Percentiles rank a stretch among this genome's conserved stretches.
Conservation (phyloP, 2,329 filamentous ascomycete genomes). For the Microsporum ferrugineum region DNA sequence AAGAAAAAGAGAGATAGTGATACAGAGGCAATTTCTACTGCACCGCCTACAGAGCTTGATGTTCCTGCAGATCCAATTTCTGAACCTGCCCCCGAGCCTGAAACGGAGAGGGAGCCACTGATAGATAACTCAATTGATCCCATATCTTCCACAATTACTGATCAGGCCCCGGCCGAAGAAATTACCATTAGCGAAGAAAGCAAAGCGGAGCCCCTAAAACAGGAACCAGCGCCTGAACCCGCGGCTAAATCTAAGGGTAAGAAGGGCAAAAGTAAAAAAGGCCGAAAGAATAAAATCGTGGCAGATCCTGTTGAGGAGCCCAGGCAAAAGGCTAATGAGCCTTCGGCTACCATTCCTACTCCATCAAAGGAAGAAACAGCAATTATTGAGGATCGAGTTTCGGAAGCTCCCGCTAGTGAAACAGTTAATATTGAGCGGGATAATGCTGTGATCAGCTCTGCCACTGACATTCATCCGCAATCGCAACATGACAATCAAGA, state of each 20-base stretch:
- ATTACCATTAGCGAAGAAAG: not conserved
- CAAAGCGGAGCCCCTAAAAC: not conserved
- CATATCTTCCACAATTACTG: not conserved
- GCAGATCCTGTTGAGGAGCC: not conserved
- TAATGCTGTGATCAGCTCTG: not conserved
- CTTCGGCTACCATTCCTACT: not conserved
- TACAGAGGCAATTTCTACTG: not conserved
- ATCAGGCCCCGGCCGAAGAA: not conserved
- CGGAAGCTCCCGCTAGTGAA: not conserved
- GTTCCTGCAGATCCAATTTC: not conserved
- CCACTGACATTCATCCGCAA: not conserved
- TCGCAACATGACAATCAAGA: not conserved
- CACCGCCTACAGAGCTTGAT: not conserved
- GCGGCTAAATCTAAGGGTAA: not conserved
- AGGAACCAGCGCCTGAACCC: not conserved
- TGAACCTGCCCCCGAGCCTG: not conserved
- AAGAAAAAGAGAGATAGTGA: not conserved
- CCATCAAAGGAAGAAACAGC: constrained; percentile 22
- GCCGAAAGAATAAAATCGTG: not conserved
- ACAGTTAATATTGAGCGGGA: not conserved
- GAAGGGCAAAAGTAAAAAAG: constrained; percentile 5
- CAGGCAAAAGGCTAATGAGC: constrained; percentile 1
- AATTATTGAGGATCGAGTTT: constrained; percentile 8
- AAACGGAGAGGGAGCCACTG: not conserved
- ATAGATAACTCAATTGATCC: not conserved